A percentile compares a stretch with the other conserved stretches of the same genome.
phyloP scores from a whole-genome alignment of 2,329 filamentous ascomycete genomes.

The Sporothrix phasma region DNA sequence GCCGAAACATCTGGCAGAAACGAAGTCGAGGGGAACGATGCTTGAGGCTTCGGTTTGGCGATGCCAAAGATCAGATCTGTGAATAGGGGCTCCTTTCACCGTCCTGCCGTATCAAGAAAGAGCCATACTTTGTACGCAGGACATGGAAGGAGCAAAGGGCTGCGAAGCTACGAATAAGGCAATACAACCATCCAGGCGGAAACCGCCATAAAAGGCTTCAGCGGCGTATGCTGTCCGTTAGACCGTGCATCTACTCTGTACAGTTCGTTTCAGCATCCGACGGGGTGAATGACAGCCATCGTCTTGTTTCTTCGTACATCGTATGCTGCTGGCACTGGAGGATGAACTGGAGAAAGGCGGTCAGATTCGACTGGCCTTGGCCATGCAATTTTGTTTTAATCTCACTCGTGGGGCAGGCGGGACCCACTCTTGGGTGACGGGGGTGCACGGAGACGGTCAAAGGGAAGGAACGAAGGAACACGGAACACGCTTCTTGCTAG shows the following conservation, averaged over 20 bases:
- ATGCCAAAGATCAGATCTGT: background rate
- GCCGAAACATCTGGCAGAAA: background rate
- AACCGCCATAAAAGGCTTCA: background rate
- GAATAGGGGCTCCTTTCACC: background rate
- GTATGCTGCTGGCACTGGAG: conserved; percentile 1
- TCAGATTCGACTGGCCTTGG: conserved; percentile 9
- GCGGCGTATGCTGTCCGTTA: background rate
- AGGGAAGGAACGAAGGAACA: conserved; percentile 3
- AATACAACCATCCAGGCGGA: background rate
- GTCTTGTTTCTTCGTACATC: no score
- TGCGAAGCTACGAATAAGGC: no score
- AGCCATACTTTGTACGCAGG: background rate
- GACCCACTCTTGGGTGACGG: conserved; percentile 15
- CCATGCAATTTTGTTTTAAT: conserved; percentile 20
- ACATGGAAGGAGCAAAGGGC: conserved; percentile 3
- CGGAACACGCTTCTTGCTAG: background rate
- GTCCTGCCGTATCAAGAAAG: background rate
- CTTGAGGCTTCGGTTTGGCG: background rate
- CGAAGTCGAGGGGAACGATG: background rate
- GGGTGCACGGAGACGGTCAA: background rate
- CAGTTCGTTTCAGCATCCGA: no score
- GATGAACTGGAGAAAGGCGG: conserved; percentile 1
- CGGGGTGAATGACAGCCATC: no score
- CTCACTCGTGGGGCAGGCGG: conserved; percentile 16
- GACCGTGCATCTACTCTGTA: no score